Conservation (phyloP, 2,329 filamentous ascomycete species). For the Sporothrix pseudoabietina region DNA sequence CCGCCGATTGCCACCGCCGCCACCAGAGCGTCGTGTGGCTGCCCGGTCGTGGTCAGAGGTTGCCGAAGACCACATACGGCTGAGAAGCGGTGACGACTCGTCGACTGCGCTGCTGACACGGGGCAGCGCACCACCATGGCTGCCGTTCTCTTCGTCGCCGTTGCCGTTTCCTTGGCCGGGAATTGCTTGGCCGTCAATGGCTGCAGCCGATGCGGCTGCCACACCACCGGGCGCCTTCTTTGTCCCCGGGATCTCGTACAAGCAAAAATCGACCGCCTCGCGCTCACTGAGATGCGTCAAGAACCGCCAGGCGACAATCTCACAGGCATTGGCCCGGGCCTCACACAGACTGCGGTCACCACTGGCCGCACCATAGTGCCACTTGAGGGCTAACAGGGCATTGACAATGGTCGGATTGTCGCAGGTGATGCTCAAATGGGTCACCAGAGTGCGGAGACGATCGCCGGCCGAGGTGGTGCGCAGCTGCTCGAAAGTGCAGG, state of each 20-base stretch:
- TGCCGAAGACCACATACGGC: constrained; percentile 29
- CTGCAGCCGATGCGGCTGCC: constrained; percentile 16
- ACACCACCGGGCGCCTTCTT: constrained; percentile 37
- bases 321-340: constrained; percentile 71
- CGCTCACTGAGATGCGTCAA: constrained; percentile 69
- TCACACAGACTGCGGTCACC: constrained; percentile 68
- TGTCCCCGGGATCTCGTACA: constrained; percentile 67
- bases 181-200: neutral
- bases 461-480: constrained; percentile 65
- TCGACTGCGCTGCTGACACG: constrained; percentile 17
- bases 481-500: constrained; percentile 73
- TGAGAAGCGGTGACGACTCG: constrained; percentile 33
- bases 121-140: neutral
- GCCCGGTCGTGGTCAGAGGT: neutral
- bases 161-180: neutral
- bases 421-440: constrained; percentile 63
- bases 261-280: constrained; percentile 72
- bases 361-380: constrained; percentile 67
- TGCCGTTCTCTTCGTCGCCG: neutral
- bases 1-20: constrained; percentile 49
- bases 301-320: constrained; percentile 80
- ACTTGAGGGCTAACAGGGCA: constrained; percentile 73
- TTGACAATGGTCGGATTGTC: constrained; percentile 72
- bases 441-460: constrained; percentile 60
- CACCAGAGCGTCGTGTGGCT: constrained; percentile 29